phyloP scores from a whole-genome alignment of 2,329 filamentous ascomycete species.

The Microdochium trichocladiopsis region DNA sequence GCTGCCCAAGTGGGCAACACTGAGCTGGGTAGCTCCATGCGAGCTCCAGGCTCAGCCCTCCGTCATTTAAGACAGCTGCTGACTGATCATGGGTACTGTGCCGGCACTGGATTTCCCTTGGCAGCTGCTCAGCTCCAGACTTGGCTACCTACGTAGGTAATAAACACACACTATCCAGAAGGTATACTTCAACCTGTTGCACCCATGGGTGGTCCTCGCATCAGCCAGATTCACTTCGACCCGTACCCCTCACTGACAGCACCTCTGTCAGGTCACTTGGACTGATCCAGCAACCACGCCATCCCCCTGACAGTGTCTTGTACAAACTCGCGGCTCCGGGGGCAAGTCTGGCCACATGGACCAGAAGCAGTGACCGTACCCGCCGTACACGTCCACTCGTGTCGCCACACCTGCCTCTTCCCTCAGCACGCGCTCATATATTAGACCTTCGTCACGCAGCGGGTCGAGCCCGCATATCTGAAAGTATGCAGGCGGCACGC shows the following conservation, averaged over 20 bases:
- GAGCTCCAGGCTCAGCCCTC: background rate
- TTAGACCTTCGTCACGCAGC: constrained; percentile 42
- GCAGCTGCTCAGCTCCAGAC: too few species aligned
- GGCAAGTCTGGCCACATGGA: constrained; percentile 15
- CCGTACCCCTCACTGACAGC: too few species aligned
- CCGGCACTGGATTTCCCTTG: too few species aligned
- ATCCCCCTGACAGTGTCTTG: constrained; percentile 17
- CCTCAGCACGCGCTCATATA: constrained; percentile 40
- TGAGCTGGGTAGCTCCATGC: background rate
- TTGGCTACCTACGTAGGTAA: too few species aligned
- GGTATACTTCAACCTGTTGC: too few species aligned
- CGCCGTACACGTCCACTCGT: constrained; percentile 25
- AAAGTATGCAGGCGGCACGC: constrained; percentile 38
- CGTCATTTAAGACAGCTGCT: background rate
- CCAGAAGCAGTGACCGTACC: constrained; percentile 19
- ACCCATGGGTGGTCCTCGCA: too few species aligned
- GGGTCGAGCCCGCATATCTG: constrained; percentile 43
- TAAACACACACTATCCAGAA: too few species aligned
- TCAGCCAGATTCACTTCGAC: too few species aligned
- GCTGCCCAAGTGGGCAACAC: too few species aligned
- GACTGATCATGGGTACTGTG: background rate
- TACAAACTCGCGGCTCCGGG: constrained; percentile 13
- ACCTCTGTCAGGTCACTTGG: background rate
- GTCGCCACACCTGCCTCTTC: constrained; percentile 33
- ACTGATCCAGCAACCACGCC: constrained; percentile 14